Conservation (phyloP, 2,329 filamentous ascomycete species). For the Torrubiellomyces zombiae region DNA sequence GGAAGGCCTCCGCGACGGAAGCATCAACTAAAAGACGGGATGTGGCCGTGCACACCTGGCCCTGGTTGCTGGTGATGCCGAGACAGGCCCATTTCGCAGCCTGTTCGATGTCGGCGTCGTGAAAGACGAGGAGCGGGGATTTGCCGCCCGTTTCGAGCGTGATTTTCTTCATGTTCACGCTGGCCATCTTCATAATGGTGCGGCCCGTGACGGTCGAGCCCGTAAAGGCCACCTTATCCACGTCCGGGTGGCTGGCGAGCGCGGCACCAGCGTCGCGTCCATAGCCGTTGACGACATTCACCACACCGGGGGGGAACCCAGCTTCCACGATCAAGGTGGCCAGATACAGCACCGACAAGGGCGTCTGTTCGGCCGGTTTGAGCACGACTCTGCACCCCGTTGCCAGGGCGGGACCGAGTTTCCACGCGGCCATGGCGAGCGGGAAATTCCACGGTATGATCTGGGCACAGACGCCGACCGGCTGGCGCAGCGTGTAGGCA, state of each 20-base stretch:
- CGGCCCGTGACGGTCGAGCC: slow-evolving; percentile 57
- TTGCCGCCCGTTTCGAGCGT: slow-evolving; percentile 54
- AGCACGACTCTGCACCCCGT: slow-evolving; percentile 47
- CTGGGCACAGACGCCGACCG: slow-evolving; percentile 57
- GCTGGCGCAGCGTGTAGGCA: slow-evolving; percentile 59
- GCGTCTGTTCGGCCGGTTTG: slow-evolving; percentile 52
- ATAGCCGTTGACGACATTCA: slow-evolving; percentile 60
- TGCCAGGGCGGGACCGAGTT: slow-evolving; percentile 54
- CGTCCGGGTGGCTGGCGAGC: slow-evolving; percentile 46
- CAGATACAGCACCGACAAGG: slow-evolving; percentile 47
- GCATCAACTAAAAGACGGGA: slow-evolving; percentile 50
- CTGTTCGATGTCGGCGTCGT: slow-evolving; percentile 49
- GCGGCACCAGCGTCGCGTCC: slow-evolving; percentile 52
- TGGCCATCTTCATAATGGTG: slow-evolving; percentile 60
- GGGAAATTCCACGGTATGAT: slow-evolving; percentile 69
- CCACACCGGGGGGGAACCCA: slow-evolving; percentile 61
- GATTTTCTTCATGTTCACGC: slow-evolving; percentile 48
- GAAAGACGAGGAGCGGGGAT: slow-evolving; percentile 45
- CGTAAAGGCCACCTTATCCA: slow-evolving; percentile 69
- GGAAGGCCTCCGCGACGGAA: slow-evolving; percentile 42
- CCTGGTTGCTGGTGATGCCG: slow-evolving; percentile 42
- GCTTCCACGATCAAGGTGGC: slow-evolving; percentile 53
- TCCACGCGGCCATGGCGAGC: slow-evolving; percentile 37
- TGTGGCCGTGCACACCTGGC: slow-evolving; percentile 49
- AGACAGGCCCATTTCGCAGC: slow-evolving; percentile 42